Conservation (phyloP, 2,329 filamentous ascomycete genomes). For the Penicillium sp. region DNA sequence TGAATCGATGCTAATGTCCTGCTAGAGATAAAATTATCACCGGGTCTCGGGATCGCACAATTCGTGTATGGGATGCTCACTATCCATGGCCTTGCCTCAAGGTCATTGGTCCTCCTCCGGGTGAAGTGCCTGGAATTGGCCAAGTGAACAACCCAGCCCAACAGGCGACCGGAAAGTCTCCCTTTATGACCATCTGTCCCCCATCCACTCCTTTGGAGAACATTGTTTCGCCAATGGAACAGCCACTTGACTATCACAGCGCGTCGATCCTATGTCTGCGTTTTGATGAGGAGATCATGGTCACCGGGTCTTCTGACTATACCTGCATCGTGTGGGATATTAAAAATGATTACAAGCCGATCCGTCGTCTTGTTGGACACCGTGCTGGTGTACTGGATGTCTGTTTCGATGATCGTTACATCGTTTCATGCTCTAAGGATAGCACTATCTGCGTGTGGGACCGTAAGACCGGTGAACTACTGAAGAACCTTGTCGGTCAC, state of each 20-base stretch:
- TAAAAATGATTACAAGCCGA: slow-evolving; percentile 72
- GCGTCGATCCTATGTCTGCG: slow-evolving; percentile 94
- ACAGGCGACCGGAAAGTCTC: slow-evolving; percentile 41
- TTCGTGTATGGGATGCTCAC: slow-evolving; percentile 93
- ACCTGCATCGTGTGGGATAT: slow-evolving; percentile 92
- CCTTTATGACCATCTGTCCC: slow-evolving; percentile 51
- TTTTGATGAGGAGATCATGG: slow-evolving; percentile 88
- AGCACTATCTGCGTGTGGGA: slow-evolving; percentile 94
- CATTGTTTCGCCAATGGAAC: slow-evolving; percentile 42
- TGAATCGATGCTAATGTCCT: slow-evolving; percentile 33
- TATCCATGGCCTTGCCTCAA: slow-evolving; percentile 76
- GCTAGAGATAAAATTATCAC: slow-evolving; percentile 88
- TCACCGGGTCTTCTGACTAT: slow-evolving; percentile 90
- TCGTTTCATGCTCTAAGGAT: slow-evolving; percentile 97
- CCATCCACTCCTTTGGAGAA: slow-evolving; percentile 55
- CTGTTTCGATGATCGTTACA: slow-evolving; percentile 86
- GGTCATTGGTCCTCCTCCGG: slow-evolving; percentile 76
- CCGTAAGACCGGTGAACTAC: slow-evolving; percentile 70
- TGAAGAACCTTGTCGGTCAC: slow-evolving; percentile 82
- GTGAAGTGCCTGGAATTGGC: slow-evolving; percentile 36
- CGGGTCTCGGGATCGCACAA: slow-evolving; percentile 90
- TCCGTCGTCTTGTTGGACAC: slow-evolving; percentile 76
- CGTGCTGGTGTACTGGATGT: slow-evolving; percentile 88
- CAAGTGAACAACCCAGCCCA: slow-evolving; percentile 51
- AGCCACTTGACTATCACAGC: slow-evolving; percentile 67